Evolutionary conservation across 148 eudicot genomes (phyloP), one percentile per base, ranked within the genome.

Genomic region (Rhododendron ferrugineum): DNA sequence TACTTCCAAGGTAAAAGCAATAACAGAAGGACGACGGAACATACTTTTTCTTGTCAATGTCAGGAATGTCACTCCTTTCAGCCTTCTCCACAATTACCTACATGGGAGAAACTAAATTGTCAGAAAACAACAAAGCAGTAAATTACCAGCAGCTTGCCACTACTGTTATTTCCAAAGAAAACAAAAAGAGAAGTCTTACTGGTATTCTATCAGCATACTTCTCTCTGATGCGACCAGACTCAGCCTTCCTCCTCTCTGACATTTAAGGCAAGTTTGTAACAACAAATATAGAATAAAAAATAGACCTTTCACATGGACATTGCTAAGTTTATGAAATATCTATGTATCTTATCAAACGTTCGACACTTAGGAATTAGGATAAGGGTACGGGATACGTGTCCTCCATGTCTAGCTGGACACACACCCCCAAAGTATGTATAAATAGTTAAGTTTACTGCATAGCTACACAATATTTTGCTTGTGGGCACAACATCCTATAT

Each of bases 1-100:
- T 76, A 40, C 14, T 42, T 76, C 49, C 49, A 42, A 42, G 54
- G 20, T 5, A 42, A 58, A 74, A 47, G 10, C 68, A 34, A n/a
- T 10, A 28, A 76, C 9, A 47, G 50, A 81, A 85, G 66, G 28
- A 1, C 32, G 37, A 47, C 22, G 81, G 3, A 62, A 83, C 90
- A 82, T 81, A 92, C 94, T 92, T 92, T 85, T 92, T 90, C 84
- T 92, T 92, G 70, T 91, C 93, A 82, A 92, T 91, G 88, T 91
- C 93, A 46, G 93, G 92, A 54, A 92, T 86, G 66, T 91, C 94
- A 82, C 88, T 92, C 79, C 54, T 89, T 52, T 66, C 93, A 84
- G 93, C 92, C 87, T 85, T 91, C 89, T 92, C 94, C 74, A 92
- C 90, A 88, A 92, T 88, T 70, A 92, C 94, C 94, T 92, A 60